phyloP scores from a whole-genome alignment of 164 flowering plant species.

The Vitis rotundifolia region DNA sequence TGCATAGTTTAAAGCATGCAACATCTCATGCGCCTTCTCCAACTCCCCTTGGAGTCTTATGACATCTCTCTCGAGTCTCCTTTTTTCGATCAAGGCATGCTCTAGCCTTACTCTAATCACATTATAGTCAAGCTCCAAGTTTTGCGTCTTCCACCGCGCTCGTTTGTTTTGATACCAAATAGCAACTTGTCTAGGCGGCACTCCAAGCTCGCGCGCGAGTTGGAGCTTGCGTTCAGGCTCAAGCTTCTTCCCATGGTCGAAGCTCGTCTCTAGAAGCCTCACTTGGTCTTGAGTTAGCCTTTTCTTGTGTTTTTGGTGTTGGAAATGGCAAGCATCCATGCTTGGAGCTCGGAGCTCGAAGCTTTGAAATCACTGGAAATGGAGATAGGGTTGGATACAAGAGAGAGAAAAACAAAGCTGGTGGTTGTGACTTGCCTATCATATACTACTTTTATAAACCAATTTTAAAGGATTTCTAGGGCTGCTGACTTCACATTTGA shows the following conservation, averaged over 20 bases:
- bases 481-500: no score
- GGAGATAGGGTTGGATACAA: no score
- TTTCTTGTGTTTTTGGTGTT: constrained; percentile 20
- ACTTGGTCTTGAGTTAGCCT: constrained; percentile 48
- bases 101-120: constrained; percentile 20
- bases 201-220: constrained; percentile 42
- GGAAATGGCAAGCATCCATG: constrained; percentile 14
- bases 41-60: constrained; percentile 29
- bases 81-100: constrained; percentile 29
- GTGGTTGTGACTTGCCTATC: no score
- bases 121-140: constrained; percentile 39
- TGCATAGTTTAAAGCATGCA: constrained; percentile 8
- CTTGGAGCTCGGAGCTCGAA: no score
- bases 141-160: constrained; percentile 48
- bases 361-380: no score
- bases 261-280: constrained; percentile 40
- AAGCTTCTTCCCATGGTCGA: constrained; percentile 36
- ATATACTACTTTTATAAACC: no score
- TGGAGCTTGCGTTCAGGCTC: constrained; percentile 43
- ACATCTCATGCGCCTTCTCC: constrained; percentile 24
- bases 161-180: constrained; percentile 61
- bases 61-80: constrained; percentile 37
- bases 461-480: no score
- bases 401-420: no score
- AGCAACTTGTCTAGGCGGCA: constrained; percentile 49